phyloP scores from a whole-genome alignment of 2,329 filamentous ascomycete genomes.

The Xylariaceae sp. region DNA sequence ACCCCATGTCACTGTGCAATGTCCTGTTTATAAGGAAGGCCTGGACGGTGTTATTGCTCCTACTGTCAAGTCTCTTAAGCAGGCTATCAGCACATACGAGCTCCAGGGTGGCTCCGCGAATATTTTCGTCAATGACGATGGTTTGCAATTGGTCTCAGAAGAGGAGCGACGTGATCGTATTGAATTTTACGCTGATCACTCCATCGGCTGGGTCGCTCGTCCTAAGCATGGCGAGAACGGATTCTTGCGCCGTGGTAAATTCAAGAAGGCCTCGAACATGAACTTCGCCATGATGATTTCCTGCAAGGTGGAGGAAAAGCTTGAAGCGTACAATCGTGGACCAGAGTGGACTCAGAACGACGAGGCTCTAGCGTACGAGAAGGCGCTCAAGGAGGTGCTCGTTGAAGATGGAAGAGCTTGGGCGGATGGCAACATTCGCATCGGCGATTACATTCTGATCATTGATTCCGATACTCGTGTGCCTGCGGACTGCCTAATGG shows the following conservation, averaged over 20 bases:
- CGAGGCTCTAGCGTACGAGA: slow-evolving; percentile 49
- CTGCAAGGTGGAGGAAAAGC: slow-evolving; percentile 59
- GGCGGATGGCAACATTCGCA: slow-evolving; percentile 59
- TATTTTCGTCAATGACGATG: slow-evolving; percentile 75
- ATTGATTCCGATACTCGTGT: slow-evolving; percentile 70
- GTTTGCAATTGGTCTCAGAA: slow-evolving; percentile 64
- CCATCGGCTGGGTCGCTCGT: slow-evolving; percentile 67
- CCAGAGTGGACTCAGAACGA: slow-evolving; percentile 42
- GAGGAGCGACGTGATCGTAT: slow-evolving; percentile 62
- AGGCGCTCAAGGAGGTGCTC: slow-evolving; percentile 48
- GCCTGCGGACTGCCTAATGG: slow-evolving; percentile 64
- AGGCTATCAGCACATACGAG: slow-evolving; percentile 74
- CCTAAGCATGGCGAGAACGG: slow-evolving; percentile 62
- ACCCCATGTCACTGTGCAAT: slow-evolving; percentile 79
- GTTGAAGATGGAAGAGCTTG: slow-evolving; percentile 53
- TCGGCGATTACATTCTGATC: slow-evolving; percentile 64
- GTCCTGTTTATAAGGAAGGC: slow-evolving; percentile 85
- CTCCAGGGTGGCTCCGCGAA: slow-evolving; percentile 75
- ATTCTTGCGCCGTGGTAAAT: slow-evolving; percentile 58
- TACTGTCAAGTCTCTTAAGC: slow-evolving; percentile 74
- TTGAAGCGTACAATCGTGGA: slow-evolving; percentile 46
- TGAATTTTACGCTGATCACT: slow-evolving; percentile 67
- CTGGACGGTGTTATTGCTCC: slow-evolving; percentile 71
- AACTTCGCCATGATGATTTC: slow-evolving; percentile 66
- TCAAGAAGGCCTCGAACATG: slow-evolving; percentile 76